phyloP scores from a whole-genome alignment of 805 yeast species.

The Saccharomycopsis olivae region DNA sequence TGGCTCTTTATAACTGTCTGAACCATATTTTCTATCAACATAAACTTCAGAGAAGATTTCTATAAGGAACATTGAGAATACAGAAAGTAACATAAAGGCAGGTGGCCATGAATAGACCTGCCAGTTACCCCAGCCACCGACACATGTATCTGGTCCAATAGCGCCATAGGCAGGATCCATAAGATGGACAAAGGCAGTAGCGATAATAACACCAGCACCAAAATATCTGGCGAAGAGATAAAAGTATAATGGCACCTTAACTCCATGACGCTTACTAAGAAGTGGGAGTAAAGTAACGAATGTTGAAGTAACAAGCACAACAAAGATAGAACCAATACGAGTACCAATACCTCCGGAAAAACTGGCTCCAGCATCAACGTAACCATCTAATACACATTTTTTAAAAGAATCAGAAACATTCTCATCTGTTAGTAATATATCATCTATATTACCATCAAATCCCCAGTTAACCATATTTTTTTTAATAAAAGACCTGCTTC shows the following conservation, averaged over 20 bases:
- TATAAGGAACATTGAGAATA: conserved; percentile 30
- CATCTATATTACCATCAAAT: conserved; percentile 21
- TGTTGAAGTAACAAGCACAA: conserved; percentile 40
- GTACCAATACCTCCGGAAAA: conserved; percentile 36
- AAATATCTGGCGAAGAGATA: conserved; percentile 32
- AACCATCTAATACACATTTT: conserved; percentile 32
- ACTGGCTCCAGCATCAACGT: conserved; percentile 29
- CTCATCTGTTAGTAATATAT: conserved; percentile 24
- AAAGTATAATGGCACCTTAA: conserved; percentile 31
- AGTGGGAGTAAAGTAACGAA: conserved; percentile 37
- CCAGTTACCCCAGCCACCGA: conserved; percentile 21
- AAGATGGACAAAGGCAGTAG: conserved; percentile 66
- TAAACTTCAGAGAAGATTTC: conserved; percentile 32
- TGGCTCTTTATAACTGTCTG: conserved; percentile 13
- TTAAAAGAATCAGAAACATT: conserved; percentile 29
- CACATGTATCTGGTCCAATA: conserved; percentile 20
- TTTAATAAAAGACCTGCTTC: too few relatives aligned
- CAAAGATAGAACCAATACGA: conserved; percentile 50
- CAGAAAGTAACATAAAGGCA: conserved; percentile 33
- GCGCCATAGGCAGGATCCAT: conserved; percentile 39
- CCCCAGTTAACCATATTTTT: conserved; percentile 19
- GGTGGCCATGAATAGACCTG: conserved; percentile 34
- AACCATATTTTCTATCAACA: conserved; percentile 29
- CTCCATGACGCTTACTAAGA: conserved; percentile 29
- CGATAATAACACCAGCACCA: conserved; percentile 70